A percentile compares a stretch with the other conserved stretches of the same genome.
Conservation (phyloP, 75 land plant species). For the Cunninghamia lanceolata region DNA sequence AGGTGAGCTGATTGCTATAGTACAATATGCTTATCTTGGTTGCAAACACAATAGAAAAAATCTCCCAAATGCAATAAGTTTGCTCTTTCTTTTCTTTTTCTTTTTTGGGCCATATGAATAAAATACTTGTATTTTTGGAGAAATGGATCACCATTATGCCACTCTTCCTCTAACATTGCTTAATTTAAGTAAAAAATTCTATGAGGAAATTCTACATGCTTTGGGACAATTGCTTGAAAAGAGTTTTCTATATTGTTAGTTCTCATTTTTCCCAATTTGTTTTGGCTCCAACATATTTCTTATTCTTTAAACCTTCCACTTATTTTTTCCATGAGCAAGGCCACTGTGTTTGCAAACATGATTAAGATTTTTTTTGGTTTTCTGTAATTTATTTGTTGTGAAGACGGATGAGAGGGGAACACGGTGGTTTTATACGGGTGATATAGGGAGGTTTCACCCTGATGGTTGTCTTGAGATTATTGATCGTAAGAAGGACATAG, state of each 20-base stretch:
- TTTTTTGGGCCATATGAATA: neutral
- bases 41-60: neutral
- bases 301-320: neutral
- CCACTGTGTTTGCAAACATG: neutral
- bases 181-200: neutral
- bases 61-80: neutral
- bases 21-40: neutral
- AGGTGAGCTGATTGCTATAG: slow-evolving; percentile 15
- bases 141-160: neutral
- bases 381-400: neutral
- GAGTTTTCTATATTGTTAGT: neutral
- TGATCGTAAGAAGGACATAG: slow-evolving; percentile 92
- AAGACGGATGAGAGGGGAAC: slow-evolving; percentile 77
- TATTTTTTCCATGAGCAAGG: too few relatives aligned
- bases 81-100: neutral
- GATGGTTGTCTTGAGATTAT: slow-evolving; percentile 96
- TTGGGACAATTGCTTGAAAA: neutral
- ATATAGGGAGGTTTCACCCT: slow-evolving; percentile 89
- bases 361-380: neutral
- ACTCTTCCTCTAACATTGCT: neutral
- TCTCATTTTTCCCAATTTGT: neutral
- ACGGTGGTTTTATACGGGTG: slow-evolving; percentile 97
- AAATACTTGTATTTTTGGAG: neutral
- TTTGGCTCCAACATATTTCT: neutral
- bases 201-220: neutral